Evolutionary conservation across 176 grass and related monocot species (phyloP).

Genomic region (Leersia perrieri): DNA sequence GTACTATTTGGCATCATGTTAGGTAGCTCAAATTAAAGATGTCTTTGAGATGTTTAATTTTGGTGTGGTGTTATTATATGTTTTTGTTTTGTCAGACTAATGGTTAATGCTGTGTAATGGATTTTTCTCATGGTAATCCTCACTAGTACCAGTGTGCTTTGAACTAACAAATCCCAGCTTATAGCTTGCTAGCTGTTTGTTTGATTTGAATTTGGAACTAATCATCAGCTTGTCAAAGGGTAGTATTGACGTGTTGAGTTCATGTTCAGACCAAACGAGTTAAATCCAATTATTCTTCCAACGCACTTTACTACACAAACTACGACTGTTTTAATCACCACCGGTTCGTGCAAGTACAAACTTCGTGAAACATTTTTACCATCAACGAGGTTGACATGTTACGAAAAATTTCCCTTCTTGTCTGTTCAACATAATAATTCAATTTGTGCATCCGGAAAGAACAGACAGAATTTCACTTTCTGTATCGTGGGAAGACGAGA

Average conservation of each 20-base stretch:
- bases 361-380: no score
- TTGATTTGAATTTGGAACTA: not conserved
- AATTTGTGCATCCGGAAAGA: no score
- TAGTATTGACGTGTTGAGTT: not conserved
- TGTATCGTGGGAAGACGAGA: not conserved
- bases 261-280: not conserved
- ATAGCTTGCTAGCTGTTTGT: no score
- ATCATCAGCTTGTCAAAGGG: not conserved
- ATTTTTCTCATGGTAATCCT: not conserved
- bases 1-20: not conserved
- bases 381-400: not conserved
- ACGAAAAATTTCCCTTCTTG: not conserved
- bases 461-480: no score
- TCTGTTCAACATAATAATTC: not conserved
- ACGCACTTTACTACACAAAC: not conserved
- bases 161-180: not conserved
- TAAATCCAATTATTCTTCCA: not conserved
- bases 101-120: not conserved
- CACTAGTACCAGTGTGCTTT: not conserved
- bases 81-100: not conserved
- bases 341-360: no score
- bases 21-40: not conserved
- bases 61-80: not conserved
- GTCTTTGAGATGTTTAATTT: not conserved
- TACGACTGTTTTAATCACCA: no score